A percentile compares a stretch with the other conserved stretches of the same genome.
Evolutionary conservation across 768 basidiomycete genomes (phyloP).

Genomic region (Gloeopeniophorella convolvens): DNA sequence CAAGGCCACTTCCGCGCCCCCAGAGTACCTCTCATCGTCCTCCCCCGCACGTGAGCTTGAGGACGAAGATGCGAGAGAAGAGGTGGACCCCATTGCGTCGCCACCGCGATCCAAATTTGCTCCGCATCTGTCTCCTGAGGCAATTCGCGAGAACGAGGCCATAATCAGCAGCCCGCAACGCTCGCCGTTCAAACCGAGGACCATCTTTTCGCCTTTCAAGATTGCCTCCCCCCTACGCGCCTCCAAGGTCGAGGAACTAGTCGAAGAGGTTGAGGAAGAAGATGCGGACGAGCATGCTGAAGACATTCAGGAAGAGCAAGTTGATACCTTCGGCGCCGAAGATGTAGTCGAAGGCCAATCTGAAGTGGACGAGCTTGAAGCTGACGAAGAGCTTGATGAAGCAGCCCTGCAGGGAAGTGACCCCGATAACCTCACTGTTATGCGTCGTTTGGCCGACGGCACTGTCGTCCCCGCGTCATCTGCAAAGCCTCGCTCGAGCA

Average conservation of each 20-base stretch:
- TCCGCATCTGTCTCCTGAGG: constrained; percentile 41
- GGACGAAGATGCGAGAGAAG: not conserved
- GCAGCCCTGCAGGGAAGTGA: constrained; percentile 19
- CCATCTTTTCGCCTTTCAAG: constrained; percentile 8
- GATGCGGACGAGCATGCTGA: constrained; percentile 16
- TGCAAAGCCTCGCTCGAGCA: constrained; percentile 11
- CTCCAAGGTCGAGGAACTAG: constrained; percentile 11
- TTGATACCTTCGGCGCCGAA: not conserved
- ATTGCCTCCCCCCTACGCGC: constrained; percentile 6
- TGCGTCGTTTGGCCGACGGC: constrained; percentile 35
- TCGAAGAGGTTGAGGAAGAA: constrained; percentile 22
- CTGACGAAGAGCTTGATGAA: constrained; percentile 14
- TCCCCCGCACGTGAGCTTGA: constrained; percentile 13
- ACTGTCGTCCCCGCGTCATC: constrained; percentile 19
- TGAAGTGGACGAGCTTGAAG: not conserved
- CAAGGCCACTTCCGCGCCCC: constrained; percentile 68
- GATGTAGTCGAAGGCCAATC: constrained; percentile 1
- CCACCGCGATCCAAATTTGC: constrained; percentile 53
- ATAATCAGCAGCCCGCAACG: constrained; percentile 8
- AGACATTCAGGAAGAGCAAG: constrained; percentile 16
- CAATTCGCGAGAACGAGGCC: constrained; percentile 27
- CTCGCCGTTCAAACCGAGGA: constrained; percentile 15
- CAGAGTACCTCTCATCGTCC: constrained; percentile 35
- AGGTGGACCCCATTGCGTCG: constrained; percentile 22
- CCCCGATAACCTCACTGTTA: constrained; percentile 26